A percentile compares a stretch with the other conserved stretches of the same genome.
Conservation (phyloP, 257 asterid genomes). For the Prunella vulgaris region DNA sequence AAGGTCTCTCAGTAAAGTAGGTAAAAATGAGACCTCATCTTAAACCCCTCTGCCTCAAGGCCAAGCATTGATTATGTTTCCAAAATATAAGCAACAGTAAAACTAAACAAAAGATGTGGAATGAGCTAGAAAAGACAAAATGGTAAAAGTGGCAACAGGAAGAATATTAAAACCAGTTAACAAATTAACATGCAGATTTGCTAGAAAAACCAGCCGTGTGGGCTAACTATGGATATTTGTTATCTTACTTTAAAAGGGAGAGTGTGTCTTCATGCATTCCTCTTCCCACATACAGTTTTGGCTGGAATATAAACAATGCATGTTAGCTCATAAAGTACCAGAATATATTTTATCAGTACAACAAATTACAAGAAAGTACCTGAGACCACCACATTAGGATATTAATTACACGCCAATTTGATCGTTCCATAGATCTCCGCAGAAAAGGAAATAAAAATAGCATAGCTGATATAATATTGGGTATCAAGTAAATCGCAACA, state of each 20-base stretch:
- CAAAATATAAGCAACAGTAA: constrained; percentile 17
- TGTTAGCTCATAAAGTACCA: constrained; percentile 20
- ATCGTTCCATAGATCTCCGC: constrained; percentile 78
- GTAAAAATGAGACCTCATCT: constrained; percentile 7
- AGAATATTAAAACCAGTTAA: background rate
- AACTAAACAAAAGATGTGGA: constrained; percentile 3
- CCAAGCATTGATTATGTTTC: background rate
- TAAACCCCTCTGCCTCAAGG: constrained; percentile 9
- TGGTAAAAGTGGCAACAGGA: background rate
- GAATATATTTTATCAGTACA: constrained; percentile 1
- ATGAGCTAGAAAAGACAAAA: background rate
- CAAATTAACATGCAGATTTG: constrained; percentile 8
- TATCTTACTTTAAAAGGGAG: constrained; percentile 84
- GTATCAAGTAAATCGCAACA: constrained; percentile 78
- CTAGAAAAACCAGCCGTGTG: background rate
- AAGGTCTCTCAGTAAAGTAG: constrained; percentile 1
- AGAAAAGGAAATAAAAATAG: constrained; percentile 75
- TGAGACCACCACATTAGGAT: constrained; percentile 98
- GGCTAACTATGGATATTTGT: constrained; percentile 11
- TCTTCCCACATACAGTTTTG: constrained; percentile 93
- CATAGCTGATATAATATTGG: constrained; percentile 73
- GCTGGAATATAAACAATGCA: constrained; percentile 43
- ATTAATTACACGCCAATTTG: constrained; percentile 63
- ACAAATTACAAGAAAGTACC: constrained; percentile 34
- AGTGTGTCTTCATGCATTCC: constrained; percentile 98